Percentiles rank a stretch among this genome's conserved stretches.
Conservation (phyloP, 768 basidiomycete genomes). For the Polyporus arcularius region DNA sequence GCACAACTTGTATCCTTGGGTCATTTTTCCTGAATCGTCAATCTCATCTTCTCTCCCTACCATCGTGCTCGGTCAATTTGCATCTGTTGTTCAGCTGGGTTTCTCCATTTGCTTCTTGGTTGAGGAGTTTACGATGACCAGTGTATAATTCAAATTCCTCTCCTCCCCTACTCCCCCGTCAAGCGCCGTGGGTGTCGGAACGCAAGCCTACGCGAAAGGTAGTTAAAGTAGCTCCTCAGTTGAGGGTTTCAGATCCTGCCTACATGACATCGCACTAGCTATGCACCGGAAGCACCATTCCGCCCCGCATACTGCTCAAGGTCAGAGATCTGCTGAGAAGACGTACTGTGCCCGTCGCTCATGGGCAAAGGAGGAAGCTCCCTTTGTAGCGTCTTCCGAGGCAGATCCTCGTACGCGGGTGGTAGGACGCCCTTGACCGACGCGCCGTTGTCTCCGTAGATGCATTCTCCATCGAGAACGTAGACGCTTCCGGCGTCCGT, state of each 20-base stretch:
- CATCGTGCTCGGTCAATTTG: too few species aligned
- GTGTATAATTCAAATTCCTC: neutral
- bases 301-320: too few species aligned
- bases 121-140: too few species aligned
- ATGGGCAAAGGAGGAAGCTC: neutral
- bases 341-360: too few species aligned
- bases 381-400: neutral
- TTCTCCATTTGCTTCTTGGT: too few species aligned
- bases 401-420: neutral
- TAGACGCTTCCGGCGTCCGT: neutral
- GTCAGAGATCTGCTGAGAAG: too few species aligned
- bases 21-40: slow-evolving; percentile 15
- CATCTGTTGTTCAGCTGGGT: neutral
- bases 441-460: neutral
- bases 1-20: slow-evolving; percentile 21
- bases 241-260: neutral
- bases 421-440: neutral
- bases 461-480: neutral
- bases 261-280: too few species aligned
- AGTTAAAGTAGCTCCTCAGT: neutral
- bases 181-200: neutral
- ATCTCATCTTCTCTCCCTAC: slow-evolving; percentile 7
- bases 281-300: too few species aligned
- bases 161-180: neutral
- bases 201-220: neutral